Evolutionary conservation across 129 eudicot genomes (phyloP), one percentile per base, ranked within the genome.

Genomic region (Flaveria trinervia): DNA sequence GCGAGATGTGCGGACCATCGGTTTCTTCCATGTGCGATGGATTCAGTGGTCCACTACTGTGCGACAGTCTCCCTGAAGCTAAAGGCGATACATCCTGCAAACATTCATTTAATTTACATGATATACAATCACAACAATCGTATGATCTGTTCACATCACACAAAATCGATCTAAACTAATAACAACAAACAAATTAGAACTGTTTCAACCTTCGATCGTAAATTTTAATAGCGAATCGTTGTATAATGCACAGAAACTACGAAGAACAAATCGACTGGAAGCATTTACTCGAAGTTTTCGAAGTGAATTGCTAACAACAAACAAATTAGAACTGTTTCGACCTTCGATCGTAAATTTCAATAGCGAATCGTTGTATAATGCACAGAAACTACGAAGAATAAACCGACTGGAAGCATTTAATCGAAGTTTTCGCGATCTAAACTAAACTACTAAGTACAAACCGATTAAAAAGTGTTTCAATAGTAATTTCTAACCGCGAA

Each of bases 51-150:
- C 97, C 97, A 18, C 97, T 92, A 68, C 97, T 92, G 46, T 92
- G 97, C 33, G 99, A 95, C 12, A 90, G 87, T 78, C 99, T 95
- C 60, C 99, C 99, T 7, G 99, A 95, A 30, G 97, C 92, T 76
- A 95, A 71, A 67, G 99, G 99, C n/a, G 97, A 95, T 43, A 95
- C 86, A 64, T 95, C 99, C 99, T 95, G 85, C 76, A 65, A 18
- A 18, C 33, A 70, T 61, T 54, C 45, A 60, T 78, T 49, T 1
- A 59, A 76, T 14, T 65, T 65, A 44, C 1, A 39, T 36, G 8
- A 36, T 4, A 4, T 36, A n/a, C 48, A 33, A 65, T 76, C 80
- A 51, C 23, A 14, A 70, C 77, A 75, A 59, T 78, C 9, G 25
- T 54, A 50, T 59, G 65, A 46, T 70, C 59, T 78, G 71, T 70